These are phyloP conservation scores for Pseudodiploospora longispora DNA, from an alignment of 2,329 filamentous ascomycete species.

Conservation along the genomic window DNA sequence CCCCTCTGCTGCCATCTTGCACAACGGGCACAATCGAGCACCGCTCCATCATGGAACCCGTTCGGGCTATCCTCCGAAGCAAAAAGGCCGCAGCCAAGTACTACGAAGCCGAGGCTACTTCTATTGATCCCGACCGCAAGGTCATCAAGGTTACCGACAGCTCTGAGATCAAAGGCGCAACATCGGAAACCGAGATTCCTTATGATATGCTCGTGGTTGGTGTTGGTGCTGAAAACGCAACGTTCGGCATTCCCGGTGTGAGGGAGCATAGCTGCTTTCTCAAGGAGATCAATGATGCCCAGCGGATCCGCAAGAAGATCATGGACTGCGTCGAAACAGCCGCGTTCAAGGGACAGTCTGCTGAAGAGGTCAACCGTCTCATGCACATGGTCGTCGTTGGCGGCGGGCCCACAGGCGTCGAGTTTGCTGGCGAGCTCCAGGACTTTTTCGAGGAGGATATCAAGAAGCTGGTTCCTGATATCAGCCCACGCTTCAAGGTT, in stretches of 20 bases:
- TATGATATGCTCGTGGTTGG: constrained; percentile 98
- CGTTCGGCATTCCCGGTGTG: constrained; percentile 94
- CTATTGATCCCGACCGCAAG: constrained; percentile 88
- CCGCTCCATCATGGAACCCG: constrained; percentile 98
- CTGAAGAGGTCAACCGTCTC: constrained; percentile 84
- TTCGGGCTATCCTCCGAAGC: constrained; percentile 89
- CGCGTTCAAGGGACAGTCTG: constrained; percentile 90
- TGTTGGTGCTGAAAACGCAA: constrained; percentile 96
- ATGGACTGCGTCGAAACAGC: constrained; percentile 99
- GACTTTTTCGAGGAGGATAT: constrained; percentile 99
- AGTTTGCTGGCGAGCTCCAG: constrained; percentile 96
- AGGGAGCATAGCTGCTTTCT: constrained; percentile 94
- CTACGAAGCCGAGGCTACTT: constrained; percentile 96
- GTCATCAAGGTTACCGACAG: constrained; percentile 84
- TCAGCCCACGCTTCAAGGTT: constrained; percentile 90
- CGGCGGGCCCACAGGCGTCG: constrained; percentile 91
- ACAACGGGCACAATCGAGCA: constrained; percentile 97
- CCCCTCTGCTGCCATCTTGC: constrained; percentile 91
- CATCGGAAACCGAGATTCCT: constrained; percentile 76
- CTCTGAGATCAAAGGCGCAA: constrained; percentile 83
- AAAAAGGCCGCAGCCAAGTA: constrained; percentile 91
- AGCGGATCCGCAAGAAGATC: constrained; percentile 94
- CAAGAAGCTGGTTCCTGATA: constrained; percentile 95
- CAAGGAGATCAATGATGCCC: constrained; percentile 95
- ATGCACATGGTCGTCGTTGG: constrained; percentile 97